phyloP scores from a whole-genome alignment of 106 monocot genomes.

The Dendrobium officinale region DNA sequence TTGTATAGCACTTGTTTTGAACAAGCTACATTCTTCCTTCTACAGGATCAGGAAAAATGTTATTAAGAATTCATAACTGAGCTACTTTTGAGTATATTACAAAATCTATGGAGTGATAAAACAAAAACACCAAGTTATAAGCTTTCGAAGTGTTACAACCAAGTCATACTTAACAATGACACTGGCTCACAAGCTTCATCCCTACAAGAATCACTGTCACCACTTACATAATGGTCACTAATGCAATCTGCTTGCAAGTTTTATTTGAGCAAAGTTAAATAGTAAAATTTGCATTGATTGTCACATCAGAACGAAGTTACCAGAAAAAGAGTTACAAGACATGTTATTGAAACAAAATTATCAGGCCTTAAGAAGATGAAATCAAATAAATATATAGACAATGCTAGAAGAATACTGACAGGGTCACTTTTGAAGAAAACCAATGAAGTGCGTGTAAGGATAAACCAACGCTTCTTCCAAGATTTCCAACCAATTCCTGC shows the following conservation, averaged over 20 bases:
- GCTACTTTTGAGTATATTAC: neutral
- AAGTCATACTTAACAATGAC: neutral
- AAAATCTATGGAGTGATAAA: neutral
- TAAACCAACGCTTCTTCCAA: conserved; percentile 99
- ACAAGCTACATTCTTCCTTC: neutral
- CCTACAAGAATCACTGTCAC: neutral
- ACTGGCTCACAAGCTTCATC: neutral
- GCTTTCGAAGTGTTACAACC: neutral
- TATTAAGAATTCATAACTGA: neutral
- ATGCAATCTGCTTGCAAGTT: neutral
- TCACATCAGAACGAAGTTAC: neutral
- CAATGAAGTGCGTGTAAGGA: conserved; percentile 92
- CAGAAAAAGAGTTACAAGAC: neutral
- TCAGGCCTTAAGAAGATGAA: neutral
- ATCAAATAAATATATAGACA: neutral
- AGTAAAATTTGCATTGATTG: neutral
- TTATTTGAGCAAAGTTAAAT: neutral
- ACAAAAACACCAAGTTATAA: neutral
- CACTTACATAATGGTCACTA: neutral
- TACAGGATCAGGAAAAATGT: neutral
- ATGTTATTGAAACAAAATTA: neutral
- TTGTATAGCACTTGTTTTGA: neutral
- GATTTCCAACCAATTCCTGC: conserved; percentile 99
- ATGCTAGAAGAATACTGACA: conserved; percentile 38
- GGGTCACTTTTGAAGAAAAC: conserved; percentile 99